Evolutionary conservation across 2,329 filamentous ascomycete species (phyloP).

Genomic region (Clonostachys chloroleuca): DNA sequence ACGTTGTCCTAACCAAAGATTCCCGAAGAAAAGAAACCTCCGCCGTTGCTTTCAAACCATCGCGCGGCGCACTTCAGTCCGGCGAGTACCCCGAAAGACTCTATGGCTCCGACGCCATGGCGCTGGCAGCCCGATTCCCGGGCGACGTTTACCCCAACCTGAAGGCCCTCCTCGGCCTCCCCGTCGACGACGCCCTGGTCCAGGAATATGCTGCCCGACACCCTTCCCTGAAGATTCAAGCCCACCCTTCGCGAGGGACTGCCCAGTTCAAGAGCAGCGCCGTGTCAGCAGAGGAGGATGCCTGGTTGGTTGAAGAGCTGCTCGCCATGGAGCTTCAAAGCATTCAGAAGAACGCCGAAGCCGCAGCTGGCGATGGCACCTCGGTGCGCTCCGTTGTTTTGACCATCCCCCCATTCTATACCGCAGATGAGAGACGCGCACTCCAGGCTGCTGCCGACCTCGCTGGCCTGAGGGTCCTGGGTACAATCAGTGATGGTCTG

Average conservation of each 20-base stretch:
- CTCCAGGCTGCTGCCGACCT: constrained; percentile 80
- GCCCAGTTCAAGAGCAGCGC: constrained; percentile 76
- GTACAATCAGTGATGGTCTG: constrained; percentile 81
- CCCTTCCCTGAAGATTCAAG: constrained; percentile 69
- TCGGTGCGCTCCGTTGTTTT: constrained; percentile 79
- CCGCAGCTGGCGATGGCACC: constrained; percentile 70
- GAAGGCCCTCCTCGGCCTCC: constrained; percentile 82
- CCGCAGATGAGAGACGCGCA: constrained; percentile 82
- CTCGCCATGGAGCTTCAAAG: constrained; percentile 95
- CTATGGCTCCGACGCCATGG: constrained; percentile 89
- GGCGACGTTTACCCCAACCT: constrained; percentile 93
- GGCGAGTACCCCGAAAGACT: constrained; percentile 79
- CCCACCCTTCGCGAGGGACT: constrained; percentile 58
- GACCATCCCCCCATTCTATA: constrained; percentile 88
- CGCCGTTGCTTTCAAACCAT: constrained; percentile 89
- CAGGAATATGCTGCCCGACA: constrained; percentile 70
- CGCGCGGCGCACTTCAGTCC: constrained; percentile 47
- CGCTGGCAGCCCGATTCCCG: constrained; percentile 81
- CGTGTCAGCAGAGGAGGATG: constrained; percentile 57
- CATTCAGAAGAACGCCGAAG: constrained; percentile 83
- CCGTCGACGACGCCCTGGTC: constrained; percentile 54
- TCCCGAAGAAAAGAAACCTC: constrained; percentile 93
- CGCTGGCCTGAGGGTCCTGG: constrained; percentile 81
- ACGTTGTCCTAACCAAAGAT: constrained; percentile 97
- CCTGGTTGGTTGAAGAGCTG: constrained; percentile 84